A percentile compares a stretch with the other conserved stretches of the same genome.
phyloP scores from a whole-genome alignment of 1,139 yeast genomes.

The Debaryomycetaceae sp. region DNA sequence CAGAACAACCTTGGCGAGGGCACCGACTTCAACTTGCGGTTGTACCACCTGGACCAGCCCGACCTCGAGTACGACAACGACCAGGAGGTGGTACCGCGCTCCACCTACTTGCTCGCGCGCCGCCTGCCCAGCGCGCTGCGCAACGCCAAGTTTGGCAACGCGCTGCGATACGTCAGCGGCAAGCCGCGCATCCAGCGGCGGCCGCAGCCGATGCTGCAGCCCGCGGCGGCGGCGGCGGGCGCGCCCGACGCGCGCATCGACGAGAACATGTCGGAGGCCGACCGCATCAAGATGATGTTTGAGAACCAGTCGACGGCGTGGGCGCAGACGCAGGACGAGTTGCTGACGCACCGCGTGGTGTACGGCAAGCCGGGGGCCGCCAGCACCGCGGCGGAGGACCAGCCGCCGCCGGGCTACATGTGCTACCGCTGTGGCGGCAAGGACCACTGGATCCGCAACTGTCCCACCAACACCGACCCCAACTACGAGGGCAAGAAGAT shows the following conservation, averaged over 20 bases:
- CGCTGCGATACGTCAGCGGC: constrained; percentile 82
- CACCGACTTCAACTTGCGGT: constrained; percentile 70
- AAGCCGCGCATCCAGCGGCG: constrained; percentile 57
- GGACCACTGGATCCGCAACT: constrained; percentile 94
- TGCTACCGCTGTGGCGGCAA: constrained; percentile 96
- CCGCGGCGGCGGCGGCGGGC: constrained; percentile 15
- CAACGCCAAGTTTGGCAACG: constrained; percentile 60
- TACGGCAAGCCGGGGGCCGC: constrained; percentile 39
- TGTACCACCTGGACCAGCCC: constrained; percentile 62
- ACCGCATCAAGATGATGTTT: constrained; percentile 84
- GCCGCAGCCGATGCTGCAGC: constrained; percentile 16
- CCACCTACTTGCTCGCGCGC: constrained; percentile 76
- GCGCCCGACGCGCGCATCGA: constrained; percentile 18
- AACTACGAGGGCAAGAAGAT: constrained; percentile 90
- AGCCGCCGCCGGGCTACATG: constrained; percentile 93
- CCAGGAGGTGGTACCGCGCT: constrained; percentile 89
- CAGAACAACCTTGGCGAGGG: constrained; percentile 83
- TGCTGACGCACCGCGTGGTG: constrained; percentile 72
- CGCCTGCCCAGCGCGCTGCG: constrained; percentile 66
- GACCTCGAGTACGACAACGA: constrained; percentile 79
- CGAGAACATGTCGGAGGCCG: constrained; percentile 69
- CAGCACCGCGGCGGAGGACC: constrained; percentile 45
- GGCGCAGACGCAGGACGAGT: constrained; percentile 89
- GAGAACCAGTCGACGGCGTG: constrained; percentile 90
- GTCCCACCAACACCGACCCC: constrained; percentile 93